Percentiles rank a stretch among this genome's conserved stretches.
Evolutionary conservation across 2,329 filamentous ascomycete species (phyloP).

Genomic region (Trichoderma guizhouense): DNA sequence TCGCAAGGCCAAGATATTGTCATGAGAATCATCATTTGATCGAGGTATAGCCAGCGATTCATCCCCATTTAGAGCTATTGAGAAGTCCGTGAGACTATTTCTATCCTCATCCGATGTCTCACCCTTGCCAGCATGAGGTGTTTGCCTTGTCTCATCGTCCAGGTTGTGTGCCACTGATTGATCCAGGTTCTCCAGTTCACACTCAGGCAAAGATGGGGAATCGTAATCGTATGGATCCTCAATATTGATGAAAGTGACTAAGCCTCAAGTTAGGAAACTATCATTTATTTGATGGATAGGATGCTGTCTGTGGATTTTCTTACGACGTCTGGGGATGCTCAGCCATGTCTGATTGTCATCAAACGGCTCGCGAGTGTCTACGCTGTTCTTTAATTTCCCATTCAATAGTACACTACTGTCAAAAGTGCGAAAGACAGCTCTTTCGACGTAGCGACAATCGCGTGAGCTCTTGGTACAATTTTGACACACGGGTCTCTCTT

Average conservation of each 20-base stretch:
- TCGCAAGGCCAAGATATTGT: neutral
- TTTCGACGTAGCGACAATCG: neutral
- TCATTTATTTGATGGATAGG: neutral
- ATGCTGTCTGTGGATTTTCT: neutral
- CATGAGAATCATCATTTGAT: neutral
- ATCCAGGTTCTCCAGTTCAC: neutral
- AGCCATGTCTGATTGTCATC: neutral
- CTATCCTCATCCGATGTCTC: neutral
- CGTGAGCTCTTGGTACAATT: conserved; percentile 2
- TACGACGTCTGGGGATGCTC: neutral
- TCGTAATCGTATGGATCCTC: conserved; percentile 7
- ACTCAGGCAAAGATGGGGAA: neutral
- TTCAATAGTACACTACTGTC: neutral
- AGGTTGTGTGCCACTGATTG: neutral
- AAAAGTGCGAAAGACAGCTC: neutral
- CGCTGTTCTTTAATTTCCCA: neutral
- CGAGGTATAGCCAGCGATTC: neutral
- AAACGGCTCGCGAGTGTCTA: neutral
- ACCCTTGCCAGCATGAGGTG: neutral
- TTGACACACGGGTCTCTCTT: neutral
- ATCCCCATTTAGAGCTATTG: neutral
- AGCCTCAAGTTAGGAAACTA: neutral
- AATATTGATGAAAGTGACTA: conserved; percentile 9
- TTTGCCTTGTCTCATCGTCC: neutral
- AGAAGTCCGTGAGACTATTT: neutral